phyloP scores from a whole-genome alignment of 495 filamentous ascomycete species.

The Astrothelium subdiscretum region DNA sequence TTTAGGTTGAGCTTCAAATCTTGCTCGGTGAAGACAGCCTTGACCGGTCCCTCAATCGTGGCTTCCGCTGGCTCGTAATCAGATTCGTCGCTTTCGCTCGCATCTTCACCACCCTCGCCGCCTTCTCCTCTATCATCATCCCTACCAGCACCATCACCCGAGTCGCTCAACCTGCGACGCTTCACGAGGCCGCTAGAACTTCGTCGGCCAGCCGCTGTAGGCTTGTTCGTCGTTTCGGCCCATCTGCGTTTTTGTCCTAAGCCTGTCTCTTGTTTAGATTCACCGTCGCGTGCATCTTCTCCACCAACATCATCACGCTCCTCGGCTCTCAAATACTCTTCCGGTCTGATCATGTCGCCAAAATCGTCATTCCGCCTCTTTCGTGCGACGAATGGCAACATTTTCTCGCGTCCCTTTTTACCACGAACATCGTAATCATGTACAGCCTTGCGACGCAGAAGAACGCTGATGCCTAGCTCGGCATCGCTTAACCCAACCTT shows the following conservation, averaged over 20 bases:
- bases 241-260: slow-evolving; percentile 91
- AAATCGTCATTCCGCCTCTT: slow-evolving; percentile 79
- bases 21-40: slow-evolving; percentile 49
- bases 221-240: slow-evolving; percentile 49
- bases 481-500: slow-evolving; percentile 73
- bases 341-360: slow-evolving; percentile 82
- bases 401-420: slow-evolving; percentile 84
- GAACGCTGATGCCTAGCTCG: slow-evolving; percentile 80
- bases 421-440: slow-evolving; percentile 89
- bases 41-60: slow-evolving; percentile 56
- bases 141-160: slow-evolving; percentile 4
- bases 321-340: slow-evolving; percentile 89
- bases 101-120: slow-evolving; percentile 35
- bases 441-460: slow-evolving; percentile 75
- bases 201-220: slow-evolving; percentile 12
- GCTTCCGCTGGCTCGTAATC: slow-evolving; percentile 40
- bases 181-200: slow-evolving; percentile 17
- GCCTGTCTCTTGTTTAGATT: slow-evolving; percentile 42
- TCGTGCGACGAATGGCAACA: slow-evolving; percentile 78
- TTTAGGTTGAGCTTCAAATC: slow-evolving; percentile 55
- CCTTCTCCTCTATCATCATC: slow-evolving; percentile 23
- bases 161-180: slow-evolving; percentile 11
- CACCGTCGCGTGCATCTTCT: slow-evolving; percentile 37
- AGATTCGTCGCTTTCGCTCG: slow-evolving; percentile 39
- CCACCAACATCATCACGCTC: slow-evolving; percentile 75